Evolutionary conservation across 1,284 basidiomycete species (phyloP).

Genomic region (Vanrija pseudolonga): DNA sequence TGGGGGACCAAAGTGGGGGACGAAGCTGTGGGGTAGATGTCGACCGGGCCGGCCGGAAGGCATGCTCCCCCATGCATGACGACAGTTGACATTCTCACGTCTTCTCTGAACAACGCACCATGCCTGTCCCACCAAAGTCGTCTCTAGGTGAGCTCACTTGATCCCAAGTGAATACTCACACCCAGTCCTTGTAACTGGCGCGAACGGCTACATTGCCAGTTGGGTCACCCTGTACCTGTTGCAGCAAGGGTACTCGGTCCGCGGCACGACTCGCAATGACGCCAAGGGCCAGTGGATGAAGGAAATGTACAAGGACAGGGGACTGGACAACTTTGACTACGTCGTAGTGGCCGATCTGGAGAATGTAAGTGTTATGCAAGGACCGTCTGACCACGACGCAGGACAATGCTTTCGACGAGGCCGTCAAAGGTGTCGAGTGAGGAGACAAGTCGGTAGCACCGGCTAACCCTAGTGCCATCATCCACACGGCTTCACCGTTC

Average conservation of each 20-base stretch:
- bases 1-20: too few species aligned
- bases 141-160: slow-evolving; percentile 4
- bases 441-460: slow-evolving; percentile 20
- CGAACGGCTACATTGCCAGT: slow-evolving; percentile 40
- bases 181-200: slow-evolving; percentile 42
- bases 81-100: too few species aligned
- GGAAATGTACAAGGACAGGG: slow-evolving; percentile 28
- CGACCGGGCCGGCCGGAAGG: too few species aligned
- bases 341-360: slow-evolving; percentile 56
- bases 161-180: not conserved
- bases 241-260: slow-evolving; percentile 40
- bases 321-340: slow-evolving; percentile 51
- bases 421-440: slow-evolving; percentile 47
- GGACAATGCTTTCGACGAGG: slow-evolving; percentile 49
- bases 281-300: slow-evolving; percentile 50
- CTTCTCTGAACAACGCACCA: not conserved
- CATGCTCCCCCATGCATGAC: too few species aligned
- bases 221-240: slow-evolving; percentile 38
- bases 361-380: slow-evolving; percentile 36
- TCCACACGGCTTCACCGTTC: slow-evolving; percentile 30
- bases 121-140: slow-evolving; percentile 15
- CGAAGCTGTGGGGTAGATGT: too few species aligned
- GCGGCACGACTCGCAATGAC: slow-evolving; percentile 48
- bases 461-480: slow-evolving; percentile 15
- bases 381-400: not conserved